Evolutionary conservation across 2,329 filamentous ascomycete species (phyloP), one percentile per base, ranked within the genome.

Genomic region (Stromatinia cepivora): DNA sequence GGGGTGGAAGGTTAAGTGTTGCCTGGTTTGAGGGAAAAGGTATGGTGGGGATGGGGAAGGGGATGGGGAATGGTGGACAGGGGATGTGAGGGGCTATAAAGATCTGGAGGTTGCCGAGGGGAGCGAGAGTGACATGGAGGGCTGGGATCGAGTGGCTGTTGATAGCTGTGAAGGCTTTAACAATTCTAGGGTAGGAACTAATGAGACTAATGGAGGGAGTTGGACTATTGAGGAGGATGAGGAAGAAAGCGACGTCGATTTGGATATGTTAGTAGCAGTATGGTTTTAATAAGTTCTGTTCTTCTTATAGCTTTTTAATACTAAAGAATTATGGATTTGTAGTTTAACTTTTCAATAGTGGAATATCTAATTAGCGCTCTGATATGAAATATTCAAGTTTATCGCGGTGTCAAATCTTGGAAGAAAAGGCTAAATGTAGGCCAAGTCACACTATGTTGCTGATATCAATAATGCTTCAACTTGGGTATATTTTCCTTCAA

Each of bases 211-310:
- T 4, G 45, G 22, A 31, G 9, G 31, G 22, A 67, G 22, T 25
- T n/a, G 31, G 46, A 9, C 7, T 15, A 9, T 36, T 10, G 46
- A 52, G 4, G 22, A 10, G 4, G 45, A 65, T 15, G 58, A 48
- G 45, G 20, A 50, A 28, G 67, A 46, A 54, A 45, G n/a, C 31
- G 62, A 48, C 9, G 50, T 53, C 1, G 61, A 53, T 57, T 48
- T 63, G 58, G 70, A 70, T 56, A 52, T 58, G 56, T 66, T 70
- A 42, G 31, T 69, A 28, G 70, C 52, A 15, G 57, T 71, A 36
- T 69, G 59, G 63, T 56, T 59, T 53, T 54, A 28, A 68, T 50
- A 17, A 6, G 46, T 36, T 52, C 46, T 64, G n/a, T 64, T 45
- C 36, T 39, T 22, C 7, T 64, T 39, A 52, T 52, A 64, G 34